These are phyloP conservation scores for Neofusicoccum kwambonambiense DNA, from an alignment of 2,329 filamentous ascomycete species.

Conservation along the genomic window DNA sequence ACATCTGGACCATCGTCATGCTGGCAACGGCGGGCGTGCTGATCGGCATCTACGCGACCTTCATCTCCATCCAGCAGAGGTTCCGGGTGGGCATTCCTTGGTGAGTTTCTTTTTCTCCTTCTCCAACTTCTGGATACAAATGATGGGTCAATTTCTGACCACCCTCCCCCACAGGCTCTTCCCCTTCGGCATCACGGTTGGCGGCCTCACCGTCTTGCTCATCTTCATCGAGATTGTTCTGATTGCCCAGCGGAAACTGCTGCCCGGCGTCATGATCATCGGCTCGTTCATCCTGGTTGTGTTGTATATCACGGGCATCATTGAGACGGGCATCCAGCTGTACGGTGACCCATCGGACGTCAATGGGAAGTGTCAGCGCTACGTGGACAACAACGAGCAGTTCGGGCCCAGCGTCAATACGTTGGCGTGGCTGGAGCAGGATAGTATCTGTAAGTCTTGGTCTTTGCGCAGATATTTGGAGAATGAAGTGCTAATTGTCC, in stretches of 20 bases:
- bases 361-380: constrained; percentile 59
- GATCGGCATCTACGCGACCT: constrained; percentile 60
- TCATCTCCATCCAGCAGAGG: constrained; percentile 58
- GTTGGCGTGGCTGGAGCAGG: constrained; percentile 62
- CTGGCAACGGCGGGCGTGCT: constrained; percentile 57
- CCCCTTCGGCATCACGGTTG: constrained; percentile 61
- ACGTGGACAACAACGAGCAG: constrained; percentile 48
- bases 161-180: constrained; percentile 53
- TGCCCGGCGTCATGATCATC: constrained; percentile 60
- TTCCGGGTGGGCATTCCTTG: constrained; percentile 59
- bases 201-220: constrained; percentile 57
- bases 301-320: constrained; percentile 60
- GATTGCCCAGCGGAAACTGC: constrained; percentile 54
- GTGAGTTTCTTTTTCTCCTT: constrained; percentile 40
- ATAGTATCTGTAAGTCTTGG: constrained; percentile 56
- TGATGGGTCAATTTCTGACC: no score
- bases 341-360: constrained; percentile 58
- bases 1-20: constrained; percentile 64
- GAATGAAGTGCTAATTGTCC: not conserved
- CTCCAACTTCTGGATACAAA: not conserved
- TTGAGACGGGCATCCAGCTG: constrained; percentile 62
- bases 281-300: constrained; percentile 62
- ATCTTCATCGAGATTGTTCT: constrained; percentile 59
- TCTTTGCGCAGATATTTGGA: not conserved
- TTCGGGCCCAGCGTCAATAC: constrained; percentile 54